Evolutionary conservation across 805 yeast species (phyloP).

Genomic region (Debaryomyces prosopidis): DNA sequence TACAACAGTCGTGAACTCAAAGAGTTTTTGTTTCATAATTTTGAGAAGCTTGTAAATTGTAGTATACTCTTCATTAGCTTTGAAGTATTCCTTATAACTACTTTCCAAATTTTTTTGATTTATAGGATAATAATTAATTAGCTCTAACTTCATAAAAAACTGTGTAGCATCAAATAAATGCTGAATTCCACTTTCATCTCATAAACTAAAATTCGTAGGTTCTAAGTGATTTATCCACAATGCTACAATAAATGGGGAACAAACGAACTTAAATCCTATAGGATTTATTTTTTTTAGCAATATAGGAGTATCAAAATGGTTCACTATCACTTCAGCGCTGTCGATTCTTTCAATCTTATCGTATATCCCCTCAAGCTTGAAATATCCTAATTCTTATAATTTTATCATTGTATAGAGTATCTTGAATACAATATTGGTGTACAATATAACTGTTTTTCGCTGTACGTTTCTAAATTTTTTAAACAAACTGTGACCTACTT

Average conservation of each 20-base stretch:
- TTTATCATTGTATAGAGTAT: too few species aligned
- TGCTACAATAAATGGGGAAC: not conserved
- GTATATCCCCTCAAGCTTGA: too few species aligned
- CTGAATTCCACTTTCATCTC: not conserved
- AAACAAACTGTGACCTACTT: too few species aligned
- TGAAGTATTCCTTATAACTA: not conserved
- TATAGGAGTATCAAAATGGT: too few species aligned
- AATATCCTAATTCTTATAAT: too few species aligned
- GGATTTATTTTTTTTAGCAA: too few species aligned
- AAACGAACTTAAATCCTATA: too few species aligned
- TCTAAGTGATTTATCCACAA: not conserved
- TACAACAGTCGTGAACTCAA: not conserved
- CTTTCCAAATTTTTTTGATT: not conserved
- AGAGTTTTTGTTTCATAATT: not conserved
- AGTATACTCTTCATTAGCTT: not conserved
- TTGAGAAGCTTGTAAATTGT: not conserved
- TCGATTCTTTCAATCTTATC: too few species aligned
- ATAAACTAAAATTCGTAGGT: not conserved
- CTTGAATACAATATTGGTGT: too few species aligned
- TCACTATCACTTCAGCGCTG: too few species aligned
- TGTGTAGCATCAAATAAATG: slow-evolving; percentile 1
- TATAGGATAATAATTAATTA: not conserved
- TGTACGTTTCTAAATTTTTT: too few species aligned
- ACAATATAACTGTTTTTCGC: too few species aligned
- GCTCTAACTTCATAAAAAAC: not conserved